A percentile compares a stretch with the other conserved stretches of the same genome.
Evolutionary conservation across 2,329 filamentous ascomycete genomes (phyloP).

Genomic region (Trichophyton schoenleinii): DNA sequence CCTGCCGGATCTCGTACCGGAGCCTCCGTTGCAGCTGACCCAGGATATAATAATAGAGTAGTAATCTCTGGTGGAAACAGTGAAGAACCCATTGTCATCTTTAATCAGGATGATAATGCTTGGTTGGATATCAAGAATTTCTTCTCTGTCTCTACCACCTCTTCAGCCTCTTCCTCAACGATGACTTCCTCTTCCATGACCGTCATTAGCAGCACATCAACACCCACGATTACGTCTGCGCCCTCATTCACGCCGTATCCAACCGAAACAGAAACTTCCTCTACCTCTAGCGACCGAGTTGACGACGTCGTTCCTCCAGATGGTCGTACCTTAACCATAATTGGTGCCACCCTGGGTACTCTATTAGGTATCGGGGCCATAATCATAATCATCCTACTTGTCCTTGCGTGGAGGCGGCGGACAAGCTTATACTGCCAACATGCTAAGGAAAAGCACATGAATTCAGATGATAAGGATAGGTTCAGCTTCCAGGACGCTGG

Average conservation of each 20-base stretch:
- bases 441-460: conserved; percentile 37
- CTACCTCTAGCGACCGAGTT: conserved; percentile 24
- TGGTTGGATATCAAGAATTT: conserved; percentile 63
- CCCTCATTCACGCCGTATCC: conserved; percentile 20
- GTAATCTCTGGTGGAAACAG: conserved; percentile 66
- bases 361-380: conserved; percentile 61
- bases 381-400: conserved; percentile 58
- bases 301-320: conserved; percentile 19
- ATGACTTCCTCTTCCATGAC: conserved; percentile 12
- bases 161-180: conserved; percentile 17
- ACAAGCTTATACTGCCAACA: conserved; percentile 17
- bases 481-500: conserved; percentile 35
- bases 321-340: conserved; percentile 42
- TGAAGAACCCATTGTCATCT: conserved; percentile 59
- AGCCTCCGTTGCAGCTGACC: conserved; percentile 58
- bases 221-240: conserved; percentile 13
- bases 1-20: conserved; percentile 52
- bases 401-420: conserved; percentile 22
- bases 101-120: conserved; percentile 59
- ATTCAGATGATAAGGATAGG: conserved; percentile 46
- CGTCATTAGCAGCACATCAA: background rate
- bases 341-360: conserved; percentile 73
- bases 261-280: conserved; percentile 16
- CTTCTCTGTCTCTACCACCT: conserved; percentile 33
- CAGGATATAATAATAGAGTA: conserved; percentile 52